These are phyloP conservation scores for Nothopassalora personata DNA, from an alignment of 2,329 filamentous ascomycete species.

Conservation along the genomic window DNA sequence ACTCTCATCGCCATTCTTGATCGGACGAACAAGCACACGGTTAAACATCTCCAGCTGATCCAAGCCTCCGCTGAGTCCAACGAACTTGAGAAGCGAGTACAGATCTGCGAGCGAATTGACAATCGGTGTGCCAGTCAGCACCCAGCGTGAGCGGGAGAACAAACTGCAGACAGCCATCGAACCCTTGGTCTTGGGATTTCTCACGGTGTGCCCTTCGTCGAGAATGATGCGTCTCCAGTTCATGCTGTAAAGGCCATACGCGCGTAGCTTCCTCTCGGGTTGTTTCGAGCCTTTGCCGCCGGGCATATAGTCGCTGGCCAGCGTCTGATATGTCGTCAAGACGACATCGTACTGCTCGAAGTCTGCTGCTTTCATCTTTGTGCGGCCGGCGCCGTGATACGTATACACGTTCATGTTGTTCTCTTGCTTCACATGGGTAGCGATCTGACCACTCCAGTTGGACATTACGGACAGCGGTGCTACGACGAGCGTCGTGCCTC, in stretches of 20 bases:
- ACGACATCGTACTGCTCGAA: conserved; percentile 67
- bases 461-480: conserved; percentile 82
- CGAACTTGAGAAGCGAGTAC: conserved; percentile 72
- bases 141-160: conserved; percentile 69
- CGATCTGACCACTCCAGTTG: conserved; percentile 80
- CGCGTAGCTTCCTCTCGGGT: conserved; percentile 28
- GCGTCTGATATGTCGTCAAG: conserved; percentile 76
- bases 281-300: conserved; percentile 35
- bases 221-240: conserved; percentile 75
- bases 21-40: conserved; percentile 61
- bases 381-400: conserved; percentile 64
- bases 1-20: conserved; percentile 56
- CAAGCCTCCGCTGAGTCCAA: conserved; percentile 69
- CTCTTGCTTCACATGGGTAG: conserved; percentile 63
- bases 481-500: conserved; percentile 69
- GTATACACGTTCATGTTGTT: conserved; percentile 61
- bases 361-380: conserved; percentile 49
- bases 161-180: conserved; percentile 64
- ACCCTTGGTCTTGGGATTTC: conserved; percentile 69
- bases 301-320: conserved; percentile 61
- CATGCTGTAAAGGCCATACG: conserved; percentile 55
- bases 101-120: conserved; percentile 72
- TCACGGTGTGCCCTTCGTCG: conserved; percentile 77
- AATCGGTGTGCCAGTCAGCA: conserved; percentile 60
- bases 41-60: conserved; percentile 71